Evolutionary conservation across 768 basidiomycete species (phyloP).

Genomic region (Kwoniella europaea): DNA sequence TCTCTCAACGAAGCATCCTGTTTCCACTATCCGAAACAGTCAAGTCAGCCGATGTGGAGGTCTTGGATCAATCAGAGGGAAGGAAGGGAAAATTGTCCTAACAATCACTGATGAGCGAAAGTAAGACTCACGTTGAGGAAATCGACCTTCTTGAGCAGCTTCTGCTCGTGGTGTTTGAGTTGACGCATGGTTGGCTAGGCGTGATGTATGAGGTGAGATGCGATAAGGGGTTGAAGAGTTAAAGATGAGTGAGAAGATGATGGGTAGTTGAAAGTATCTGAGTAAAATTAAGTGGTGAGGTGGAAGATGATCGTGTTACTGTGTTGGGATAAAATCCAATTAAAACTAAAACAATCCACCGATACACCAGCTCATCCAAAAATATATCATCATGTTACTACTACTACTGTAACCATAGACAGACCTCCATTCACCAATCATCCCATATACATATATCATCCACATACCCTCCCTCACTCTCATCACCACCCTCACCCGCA

Average conservation of each 20-base stretch:
- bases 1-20: conserved; percentile 89
- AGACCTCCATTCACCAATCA: not conserved
- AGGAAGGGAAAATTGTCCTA: conserved; percentile 21
- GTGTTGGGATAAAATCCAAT: conserved; percentile 11
- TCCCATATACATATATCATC: not conserved
- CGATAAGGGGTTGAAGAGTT: not conserved
- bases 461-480: not conserved
- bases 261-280: not conserved
- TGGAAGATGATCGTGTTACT: not conserved
- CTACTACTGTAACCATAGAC: no score
- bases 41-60: conserved; percentile 7
- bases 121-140: conserved; percentile 78
- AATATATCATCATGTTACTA: no score
- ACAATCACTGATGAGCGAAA: not conserved
- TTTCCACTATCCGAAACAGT: conserved; percentile 73
- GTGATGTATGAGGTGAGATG: not conserved
- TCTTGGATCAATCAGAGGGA: conserved; percentile 3
- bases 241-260: not conserved
- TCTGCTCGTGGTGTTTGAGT: conserved; percentile 95
- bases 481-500: not conserved
- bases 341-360: no score
- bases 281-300: conserved; percentile 8
- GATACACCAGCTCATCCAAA: no score
- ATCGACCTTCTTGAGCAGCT: conserved; percentile 93
- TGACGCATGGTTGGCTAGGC: conserved; percentile 68